Evolutionary conservation across 1,284 basidiomycete genomes (phyloP), one percentile per base, ranked within the genome.

Genomic region (Sporisorium scitamineum): DNA sequence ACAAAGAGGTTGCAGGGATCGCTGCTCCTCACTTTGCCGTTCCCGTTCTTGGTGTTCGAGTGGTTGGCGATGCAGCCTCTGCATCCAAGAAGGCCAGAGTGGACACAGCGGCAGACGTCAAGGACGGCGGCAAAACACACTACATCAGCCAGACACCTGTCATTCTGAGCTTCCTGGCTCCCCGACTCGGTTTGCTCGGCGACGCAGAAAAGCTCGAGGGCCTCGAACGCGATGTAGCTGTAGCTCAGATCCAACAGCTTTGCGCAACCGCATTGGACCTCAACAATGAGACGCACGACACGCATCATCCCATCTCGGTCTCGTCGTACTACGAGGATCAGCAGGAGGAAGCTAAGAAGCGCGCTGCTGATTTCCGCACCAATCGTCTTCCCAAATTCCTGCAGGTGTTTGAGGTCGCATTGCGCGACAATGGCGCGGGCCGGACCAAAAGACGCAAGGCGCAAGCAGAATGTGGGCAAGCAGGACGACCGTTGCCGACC

Each of bases 311-410:
- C 24, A 58, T 77, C 50, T 70, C 60, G 0, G 54, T 69, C 18
- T 64, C 47, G 20, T 51, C 63, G 29, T 74, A 66, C 60, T 80
- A 90, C 85, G 88, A 89, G 65, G 87, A 89, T n/a, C 89, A 89
- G 81, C 87, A 87, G 66, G 70, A 76, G 1, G 87, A 86, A 54
- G 78, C 87, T 20, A 54, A 71, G 29, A 74, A 80, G 10, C 79
- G 83, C 5, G 86, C 88, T 11, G 80, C 83, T 45, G 85, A 86
- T 42, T 87, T 89, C 78, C 85, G 88, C 24, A 64, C 79, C 45
- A 72, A 73, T 5, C 87, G 89, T 37, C 74, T 89, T 26, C 89
- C 89, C 51, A 89, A 88, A 74, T 90, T 88, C 83, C 79, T 89
- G 59, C 65, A 66, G 31, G 26, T 54, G 29, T 88, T 88, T 65